A percentile compares a stretch with the other conserved stretches of the same genome.
Conservation (phyloP, 768 basidiomycete genomes). For the Leucogyrophana mollusca region DNA sequence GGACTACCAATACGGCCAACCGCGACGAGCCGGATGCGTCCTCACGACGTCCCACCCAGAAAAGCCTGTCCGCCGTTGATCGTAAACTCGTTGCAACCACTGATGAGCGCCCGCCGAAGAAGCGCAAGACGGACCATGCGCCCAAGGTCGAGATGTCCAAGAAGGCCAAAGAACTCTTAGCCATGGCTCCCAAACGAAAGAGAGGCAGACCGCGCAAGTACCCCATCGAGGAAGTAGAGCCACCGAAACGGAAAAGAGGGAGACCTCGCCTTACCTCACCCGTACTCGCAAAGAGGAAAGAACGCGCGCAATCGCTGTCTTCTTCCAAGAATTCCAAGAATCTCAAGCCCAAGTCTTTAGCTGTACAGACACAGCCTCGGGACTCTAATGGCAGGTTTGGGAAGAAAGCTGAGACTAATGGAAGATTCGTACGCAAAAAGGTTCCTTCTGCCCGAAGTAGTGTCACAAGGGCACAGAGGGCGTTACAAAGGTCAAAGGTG, state of each 20-base stretch:
- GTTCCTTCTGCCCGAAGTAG: slow-evolving; percentile 17
- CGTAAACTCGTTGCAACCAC: slow-evolving; percentile 50
- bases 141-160: slow-evolving; percentile 29
- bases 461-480: slow-evolving; percentile 39
- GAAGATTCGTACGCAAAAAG: slow-evolving; percentile 40
- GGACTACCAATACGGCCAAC: slow-evolving; percentile 41
- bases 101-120: slow-evolving; percentile 44
- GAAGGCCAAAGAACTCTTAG: slow-evolving; percentile 32
- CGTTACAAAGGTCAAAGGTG: slow-evolving; percentile 40
- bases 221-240: slow-evolving; percentile 25
- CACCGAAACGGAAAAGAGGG: slow-evolving; percentile 33
- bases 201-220: slow-evolving; percentile 35
- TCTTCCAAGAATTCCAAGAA: slow-evolving; percentile 6
- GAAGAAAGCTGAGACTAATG: slow-evolving; percentile 53
- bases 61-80: slow-evolving; percentile 49
- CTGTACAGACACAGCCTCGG: slow-evolving; percentile 55
- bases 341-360: slow-evolving; percentile 41
- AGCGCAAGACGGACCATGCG: slow-evolving; percentile 43
- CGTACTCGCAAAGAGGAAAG: background rate
- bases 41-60: slow-evolving; percentile 49
- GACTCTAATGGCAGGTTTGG: slow-evolving; percentile 67
- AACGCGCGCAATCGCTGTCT: too few species aligned
- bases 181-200: slow-evolving; percentile 28
- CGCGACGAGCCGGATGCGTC: slow-evolving; percentile 43
- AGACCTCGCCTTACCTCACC: slow-evolving; percentile 21